Percentiles rank a stretch among this genome's conserved stretches.
phyloP scores from a whole-genome alignment of 768 basidiomycete species.

The Leccinellum rugosiceps region DNA sequence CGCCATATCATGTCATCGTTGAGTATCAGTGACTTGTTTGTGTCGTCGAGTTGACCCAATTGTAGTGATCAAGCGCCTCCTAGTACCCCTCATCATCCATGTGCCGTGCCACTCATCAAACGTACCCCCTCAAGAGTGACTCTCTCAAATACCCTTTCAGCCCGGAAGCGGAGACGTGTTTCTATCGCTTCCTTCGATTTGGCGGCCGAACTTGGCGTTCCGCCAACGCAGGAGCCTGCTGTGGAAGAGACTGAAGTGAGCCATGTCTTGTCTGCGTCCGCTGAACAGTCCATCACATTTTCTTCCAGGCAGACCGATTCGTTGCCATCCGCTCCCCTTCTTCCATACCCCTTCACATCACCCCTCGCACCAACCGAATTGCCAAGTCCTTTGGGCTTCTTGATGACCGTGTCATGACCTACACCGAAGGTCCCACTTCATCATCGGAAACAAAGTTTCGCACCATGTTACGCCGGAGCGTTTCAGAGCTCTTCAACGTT shows the following conservation, averaged over 20 bases:
- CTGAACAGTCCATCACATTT: not conserved
- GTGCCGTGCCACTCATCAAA: conserved; percentile 31
- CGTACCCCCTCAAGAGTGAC: conserved; percentile 37
- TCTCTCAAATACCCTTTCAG: conserved; percentile 39
- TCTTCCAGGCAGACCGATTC: conserved; percentile 56
- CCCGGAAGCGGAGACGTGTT: conserved; percentile 40
- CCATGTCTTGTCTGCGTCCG: not conserved
- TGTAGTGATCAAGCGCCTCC: conserved; percentile 25
- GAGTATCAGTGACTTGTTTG: conserved; percentile 20
- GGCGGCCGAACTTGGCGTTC: conserved; percentile 30
- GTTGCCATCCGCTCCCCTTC: conserved; percentile 50
- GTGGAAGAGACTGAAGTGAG: conserved; percentile 31
- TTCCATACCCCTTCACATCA: conserved; percentile 54
- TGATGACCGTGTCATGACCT: conserved; percentile 54
- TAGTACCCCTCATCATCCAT: conserved; percentile 25
- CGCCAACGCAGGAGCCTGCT: conserved; percentile 10
- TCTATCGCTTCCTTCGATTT: conserved; percentile 40
- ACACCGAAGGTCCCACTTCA: conserved; percentile 37
- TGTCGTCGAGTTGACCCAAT: conserved; percentile 15
- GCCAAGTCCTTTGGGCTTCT: conserved; percentile 59
- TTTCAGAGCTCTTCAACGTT: conserved; percentile 45
- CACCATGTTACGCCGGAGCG: conserved; percentile 49
- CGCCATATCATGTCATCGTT: conserved; percentile 26
- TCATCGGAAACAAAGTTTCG: conserved; percentile 41
- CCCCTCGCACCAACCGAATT: conserved; percentile 66